Base-by-base conservation (phyloP, 306 rosid genomes). In the Prunus campanulata region DNA sequence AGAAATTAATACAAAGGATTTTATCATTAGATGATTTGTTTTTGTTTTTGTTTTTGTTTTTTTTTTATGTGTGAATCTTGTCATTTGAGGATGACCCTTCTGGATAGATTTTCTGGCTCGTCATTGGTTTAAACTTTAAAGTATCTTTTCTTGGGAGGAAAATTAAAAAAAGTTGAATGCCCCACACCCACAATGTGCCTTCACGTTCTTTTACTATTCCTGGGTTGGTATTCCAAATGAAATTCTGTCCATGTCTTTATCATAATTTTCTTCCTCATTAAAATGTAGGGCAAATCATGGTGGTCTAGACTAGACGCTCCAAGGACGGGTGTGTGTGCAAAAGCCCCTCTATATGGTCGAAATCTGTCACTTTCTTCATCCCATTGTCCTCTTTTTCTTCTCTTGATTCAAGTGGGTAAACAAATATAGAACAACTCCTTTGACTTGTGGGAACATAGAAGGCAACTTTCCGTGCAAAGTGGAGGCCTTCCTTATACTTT, bases 331-430 rank as follows among this genome's bases (percentile, higher is more conserved):
- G 68, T 55, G 70, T 19, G 24, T 54, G 65, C 57, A 8, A 49
- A 39, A 6, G 44, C 2, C 54, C 6, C 54, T 3, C 54, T 3
- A 1, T 13, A 1, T 49, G 14, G 54, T 13, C 54, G 14, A 49
- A 49, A 49, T 13, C 16, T 13, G 67, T 83, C 83, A 30, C 68
- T 82, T 80, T 82, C 69, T 27, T 35, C 66, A 8, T 22, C 69
- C 68, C 68, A 66, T 35, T 39, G 78, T 72, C 81, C 51, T 56
- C 49, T 3, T 14, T n/a, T 39, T 66, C 29, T 54, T 10, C 16
- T 59, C 61, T 9, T 9, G 20, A 77, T 29, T 15, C 67, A 13
- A 12, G 6, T 70, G 19, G 71, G 72, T 75, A 46, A 29, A 63
- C 70, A 71, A 57, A 47, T 24, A 19, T 19, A 29, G 24, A 71